These are phyloP conservation scores for Talaromyces piceae DNA, from an alignment of 2,329 filamentous ascomycete genomes.

Conservation along the genomic window DNA sequence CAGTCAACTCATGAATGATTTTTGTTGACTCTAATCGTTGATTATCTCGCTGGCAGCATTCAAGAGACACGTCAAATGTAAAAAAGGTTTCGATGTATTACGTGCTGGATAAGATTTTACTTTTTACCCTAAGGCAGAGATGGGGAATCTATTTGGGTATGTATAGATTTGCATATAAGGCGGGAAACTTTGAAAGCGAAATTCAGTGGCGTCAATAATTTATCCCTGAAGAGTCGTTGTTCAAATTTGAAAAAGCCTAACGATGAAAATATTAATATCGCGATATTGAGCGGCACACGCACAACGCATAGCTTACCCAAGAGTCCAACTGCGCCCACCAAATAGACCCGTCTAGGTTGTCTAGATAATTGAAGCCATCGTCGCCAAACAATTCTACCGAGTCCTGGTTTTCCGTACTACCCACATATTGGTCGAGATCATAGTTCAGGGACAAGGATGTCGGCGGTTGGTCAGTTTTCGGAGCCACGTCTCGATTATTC, in stretches of 20 bases:
- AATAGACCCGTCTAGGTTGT: conserved; percentile 29
- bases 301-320: conserved; percentile 22
- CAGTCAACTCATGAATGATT: too few relatives aligned
- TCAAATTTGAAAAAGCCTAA: conserved; percentile 28
- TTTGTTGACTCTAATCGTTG: too few relatives aligned
- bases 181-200: too few relatives aligned
- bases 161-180: too few relatives aligned
- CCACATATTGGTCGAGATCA: conserved; percentile 10
- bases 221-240: conserved; percentile 22
- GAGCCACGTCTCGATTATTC: background rate
- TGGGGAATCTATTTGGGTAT: background rate
- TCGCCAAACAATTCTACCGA: conserved; percentile 16
- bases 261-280: conserved; percentile 3
- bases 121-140: too few relatives aligned
- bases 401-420: conserved; percentile 16
- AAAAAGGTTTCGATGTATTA: too few relatives aligned
- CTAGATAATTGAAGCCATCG: conserved; percentile 22
- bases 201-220: conserved; percentile 17
- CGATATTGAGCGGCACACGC: background rate
- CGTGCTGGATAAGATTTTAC: too few relatives aligned
- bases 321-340: conserved; percentile 35
- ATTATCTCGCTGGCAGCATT: too few relatives aligned
- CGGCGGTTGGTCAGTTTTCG: background rate
- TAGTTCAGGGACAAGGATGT: background rate
- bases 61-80: too few relatives aligned